Conservation (phyloP, 192 early-diverging fungal species). For the Coemansia sp. region DNA sequence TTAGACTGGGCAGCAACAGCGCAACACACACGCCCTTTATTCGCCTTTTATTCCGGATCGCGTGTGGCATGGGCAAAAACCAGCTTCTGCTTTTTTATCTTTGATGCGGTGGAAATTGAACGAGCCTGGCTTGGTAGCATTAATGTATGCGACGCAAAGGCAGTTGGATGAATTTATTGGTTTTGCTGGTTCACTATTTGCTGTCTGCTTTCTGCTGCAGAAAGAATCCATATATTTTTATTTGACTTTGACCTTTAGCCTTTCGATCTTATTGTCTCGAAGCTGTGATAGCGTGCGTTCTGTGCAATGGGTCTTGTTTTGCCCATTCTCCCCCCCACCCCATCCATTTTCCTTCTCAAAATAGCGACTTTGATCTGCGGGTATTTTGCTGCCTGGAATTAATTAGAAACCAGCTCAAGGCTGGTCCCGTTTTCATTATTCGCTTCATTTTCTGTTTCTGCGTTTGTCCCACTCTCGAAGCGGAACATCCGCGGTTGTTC, state of each 20-base stretch:
- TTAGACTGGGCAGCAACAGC: background rate
- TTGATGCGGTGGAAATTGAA: slow-evolving; percentile 2
- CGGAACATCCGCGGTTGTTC: background rate
- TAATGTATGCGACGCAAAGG: background rate
- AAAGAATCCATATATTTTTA: background rate
- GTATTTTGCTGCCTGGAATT: background rate
- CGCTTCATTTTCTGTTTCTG: slow-evolving; percentile 1
- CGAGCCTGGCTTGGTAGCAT: background rate
- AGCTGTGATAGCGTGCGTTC: background rate
- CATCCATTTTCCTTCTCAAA: background rate
- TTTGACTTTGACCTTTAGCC: slow-evolving; percentile 1
- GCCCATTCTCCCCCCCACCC: no score
- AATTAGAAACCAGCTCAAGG: background rate
- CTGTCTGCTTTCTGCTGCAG: background rate
- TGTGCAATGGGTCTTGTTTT: no score
- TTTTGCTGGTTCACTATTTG: no score
- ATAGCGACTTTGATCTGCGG: background rate
- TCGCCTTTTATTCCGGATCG: background rate
- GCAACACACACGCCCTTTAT: no score
- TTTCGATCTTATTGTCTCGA: background rate
- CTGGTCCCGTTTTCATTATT: background rate
- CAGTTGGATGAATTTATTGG: slow-evolving; percentile 6
- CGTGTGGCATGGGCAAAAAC: background rate
- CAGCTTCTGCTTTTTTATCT: background rate
- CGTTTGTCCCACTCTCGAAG: background rate